Evolutionary conservation across 257 asterid species (phyloP), one percentile per base, ranked within the genome.

Genomic region (Solanum gandarillasii): DNA sequence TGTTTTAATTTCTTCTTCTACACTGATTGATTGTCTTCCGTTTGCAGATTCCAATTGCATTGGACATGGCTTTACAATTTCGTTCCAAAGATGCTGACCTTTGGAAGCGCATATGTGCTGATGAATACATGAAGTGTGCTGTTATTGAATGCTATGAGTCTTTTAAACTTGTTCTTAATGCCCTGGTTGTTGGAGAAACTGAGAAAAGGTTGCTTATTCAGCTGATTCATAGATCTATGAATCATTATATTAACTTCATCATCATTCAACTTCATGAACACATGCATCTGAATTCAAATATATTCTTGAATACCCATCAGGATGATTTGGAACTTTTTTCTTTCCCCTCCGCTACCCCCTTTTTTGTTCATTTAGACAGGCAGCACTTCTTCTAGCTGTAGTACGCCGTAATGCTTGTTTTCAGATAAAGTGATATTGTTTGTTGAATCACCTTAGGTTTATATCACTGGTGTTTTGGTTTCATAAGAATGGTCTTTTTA

Each of bases 11-110:
- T 55, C 76, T 88, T 74, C 29, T 88, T 79, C 34, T 72, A 58
- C 74, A 88, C 18, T 39, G 73, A 73, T 85, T 90, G 88, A 92
- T 93, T 62, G 72, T 88, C 84, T 88, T 13, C 87, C 84, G 67
- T 52, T 91, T 91, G 92, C 94, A 97, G 99, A 96, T 97, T 83
- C 99, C 98, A 76, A 88, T 97, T 89, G 99, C 98, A 71, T 90
- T 97, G 89, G 98, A 97, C 91, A 96, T 97, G 98, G 99, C 99
- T 71, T 95, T 94, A 91, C 98, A 97, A 88, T 96, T 95, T 91
- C 95, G 94, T 75, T 88, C 92, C n/a, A 97, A 93, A 90, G 99
- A 97, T 88, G 98, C 95, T 86, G 98, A 95, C 90, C 99, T 97
- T 74, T 97, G 99, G 99, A 97, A 87, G 92, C 95, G 96, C 74